Conservation (phyloP, 148 eudicot genomes). For the Camellia sinensis region DNA sequence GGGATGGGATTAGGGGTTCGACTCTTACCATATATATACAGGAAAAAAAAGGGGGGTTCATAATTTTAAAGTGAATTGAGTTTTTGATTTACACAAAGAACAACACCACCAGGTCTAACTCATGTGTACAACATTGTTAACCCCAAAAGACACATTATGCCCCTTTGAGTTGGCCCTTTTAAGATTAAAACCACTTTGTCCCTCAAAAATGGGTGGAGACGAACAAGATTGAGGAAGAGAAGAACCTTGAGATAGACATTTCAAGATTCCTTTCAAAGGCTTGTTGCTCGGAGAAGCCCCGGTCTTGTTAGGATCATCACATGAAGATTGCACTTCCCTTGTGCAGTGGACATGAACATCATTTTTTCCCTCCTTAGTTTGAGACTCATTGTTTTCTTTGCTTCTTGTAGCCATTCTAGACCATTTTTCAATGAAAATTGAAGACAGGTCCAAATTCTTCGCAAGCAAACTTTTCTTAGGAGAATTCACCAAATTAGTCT, state of each 20-base stretch:
- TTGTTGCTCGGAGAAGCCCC: neutral
- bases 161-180: conserved; percentile 10
- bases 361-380: neutral
- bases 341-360: neutral
- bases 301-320: neutral
- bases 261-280: conserved; percentile 36
- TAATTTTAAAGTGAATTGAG: neutral
- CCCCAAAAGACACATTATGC: conserved; percentile 7
- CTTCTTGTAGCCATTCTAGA: conserved; percentile 13
- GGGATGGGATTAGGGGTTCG: neutral
- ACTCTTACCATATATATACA: neutral
- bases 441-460: conserved; percentile 22
- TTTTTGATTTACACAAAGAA: no score
- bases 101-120: neutral
- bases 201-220: conserved; percentile 25
- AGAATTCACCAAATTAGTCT: neutral
- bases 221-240: neutral
- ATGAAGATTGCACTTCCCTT: neutral
- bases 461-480: conserved; percentile 10
- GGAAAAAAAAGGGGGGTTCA: neutral
- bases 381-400: neutral
- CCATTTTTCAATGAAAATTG: conserved; percentile 22
- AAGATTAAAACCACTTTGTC: neutral
- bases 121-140: neutral
- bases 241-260: conserved; percentile 21